phyloP scores from a whole-genome alignment of 2,329 filamentous ascomycete species.

The Stenocarpella maydis region DNA sequence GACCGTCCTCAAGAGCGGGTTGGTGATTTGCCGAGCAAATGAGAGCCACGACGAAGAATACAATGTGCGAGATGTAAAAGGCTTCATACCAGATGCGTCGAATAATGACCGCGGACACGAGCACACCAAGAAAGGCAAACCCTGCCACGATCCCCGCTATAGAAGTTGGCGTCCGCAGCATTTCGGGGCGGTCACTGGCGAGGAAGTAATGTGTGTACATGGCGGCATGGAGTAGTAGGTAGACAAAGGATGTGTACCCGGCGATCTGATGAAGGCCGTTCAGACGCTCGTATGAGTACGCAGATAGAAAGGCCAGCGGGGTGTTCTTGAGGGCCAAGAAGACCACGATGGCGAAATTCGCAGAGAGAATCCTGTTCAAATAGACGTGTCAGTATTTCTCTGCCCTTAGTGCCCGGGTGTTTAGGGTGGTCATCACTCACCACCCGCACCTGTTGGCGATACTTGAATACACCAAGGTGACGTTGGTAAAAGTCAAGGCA shows the following conservation, averaged over 20 bases:
- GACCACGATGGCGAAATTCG: constrained; percentile 60
- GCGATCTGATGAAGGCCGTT: constrained; percentile 64
- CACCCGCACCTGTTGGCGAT: constrained; percentile 45
- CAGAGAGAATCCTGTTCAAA: constrained; percentile 40
- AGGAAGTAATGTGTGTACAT: constrained; percentile 54
- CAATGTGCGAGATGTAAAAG: constrained; percentile 62
- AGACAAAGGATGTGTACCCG: constrained; percentile 57
- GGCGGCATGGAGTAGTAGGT: constrained; percentile 55
- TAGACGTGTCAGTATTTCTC: background rate
- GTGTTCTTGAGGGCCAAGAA: constrained; percentile 67
- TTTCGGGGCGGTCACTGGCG: constrained; percentile 38
- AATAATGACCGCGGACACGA: constrained; percentile 53
- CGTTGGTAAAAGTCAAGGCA: constrained; percentile 42
- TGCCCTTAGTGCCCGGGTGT: no score
- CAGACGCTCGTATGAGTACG: constrained; percentile 66
- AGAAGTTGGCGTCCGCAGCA: constrained; percentile 49
- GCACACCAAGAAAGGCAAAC: constrained; percentile 54
- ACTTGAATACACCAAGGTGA: constrained; percentile 37
- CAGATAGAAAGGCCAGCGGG: constrained; percentile 60
- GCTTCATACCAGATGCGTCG: constrained; percentile 61
- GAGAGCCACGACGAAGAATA: constrained; percentile 57
- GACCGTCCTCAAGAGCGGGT: constrained; percentile 52
- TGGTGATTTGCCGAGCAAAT: constrained; percentile 61
- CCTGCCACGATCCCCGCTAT: constrained; percentile 59
- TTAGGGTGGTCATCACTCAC: constrained; percentile 38